phyloP scores from a whole-genome alignment of 345 rosid genomes.

The Lepidium africanum region DNA sequence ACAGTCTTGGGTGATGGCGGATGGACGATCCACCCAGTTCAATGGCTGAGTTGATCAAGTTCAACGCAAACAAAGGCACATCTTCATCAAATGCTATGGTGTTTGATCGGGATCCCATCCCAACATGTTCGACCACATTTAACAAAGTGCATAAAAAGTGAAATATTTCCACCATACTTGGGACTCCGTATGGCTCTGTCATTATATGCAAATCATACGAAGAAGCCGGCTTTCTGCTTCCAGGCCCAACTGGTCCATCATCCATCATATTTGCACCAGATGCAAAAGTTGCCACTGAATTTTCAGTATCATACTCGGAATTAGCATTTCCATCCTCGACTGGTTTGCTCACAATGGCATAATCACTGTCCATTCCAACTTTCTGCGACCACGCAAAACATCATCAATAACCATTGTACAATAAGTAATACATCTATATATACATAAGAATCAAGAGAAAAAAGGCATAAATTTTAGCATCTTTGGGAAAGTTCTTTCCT shows the following conservation, averaged over 20 bases:
- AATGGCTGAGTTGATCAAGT: constrained; percentile 88
- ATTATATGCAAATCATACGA: constrained; percentile 68
- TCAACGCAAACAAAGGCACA: constrained; percentile 92
- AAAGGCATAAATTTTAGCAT: not conserved
- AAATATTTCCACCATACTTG: constrained; percentile 97
- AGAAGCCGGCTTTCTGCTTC: constrained; percentile 53
- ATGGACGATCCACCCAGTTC: constrained; percentile 87
- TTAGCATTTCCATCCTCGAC: constrained; percentile 63
- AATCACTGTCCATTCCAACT: constrained; percentile 59
- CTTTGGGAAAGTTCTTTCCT: not conserved
- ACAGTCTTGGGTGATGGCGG: constrained; percentile 68
- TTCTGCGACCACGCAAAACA: constrained; percentile 39
- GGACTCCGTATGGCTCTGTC: constrained; percentile 92
- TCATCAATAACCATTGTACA: not conserved
- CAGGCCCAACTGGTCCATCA: constrained; percentile 49
- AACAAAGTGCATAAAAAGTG: constrained; percentile 80
- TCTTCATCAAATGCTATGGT: constrained; percentile 90
- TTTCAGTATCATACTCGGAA: constrained; percentile 60
- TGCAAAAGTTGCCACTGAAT: constrained; percentile 45
- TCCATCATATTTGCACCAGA: constrained; percentile 54
- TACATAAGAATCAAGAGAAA: not conserved
- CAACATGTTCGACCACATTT: constrained; percentile 71
- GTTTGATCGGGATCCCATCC: constrained; percentile 68
- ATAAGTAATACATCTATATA: not conserved
- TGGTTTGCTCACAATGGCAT: constrained; percentile 66